A percentile compares a stretch with the other conserved stretches of the same genome.
Conservation (phyloP, 805 yeast genomes). For the Metschnikowia vanudenii region DNA sequence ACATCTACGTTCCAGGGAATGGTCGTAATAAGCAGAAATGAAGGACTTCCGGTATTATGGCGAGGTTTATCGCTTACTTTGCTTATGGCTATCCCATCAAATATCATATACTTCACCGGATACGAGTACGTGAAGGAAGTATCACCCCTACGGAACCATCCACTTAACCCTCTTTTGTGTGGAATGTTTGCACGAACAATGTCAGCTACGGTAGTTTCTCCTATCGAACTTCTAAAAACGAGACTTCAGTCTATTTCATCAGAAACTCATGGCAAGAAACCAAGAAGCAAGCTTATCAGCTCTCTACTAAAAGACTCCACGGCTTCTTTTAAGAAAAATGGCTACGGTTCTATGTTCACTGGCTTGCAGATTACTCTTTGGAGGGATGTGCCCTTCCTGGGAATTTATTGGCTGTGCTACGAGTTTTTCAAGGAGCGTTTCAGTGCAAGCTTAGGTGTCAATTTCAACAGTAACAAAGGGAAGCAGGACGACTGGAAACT, state of each 20-base stretch:
- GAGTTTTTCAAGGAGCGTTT: constrained; percentile 46
- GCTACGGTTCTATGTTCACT: constrained; percentile 67
- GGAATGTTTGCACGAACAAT: constrained; percentile 81
- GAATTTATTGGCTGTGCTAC: constrained; percentile 89
- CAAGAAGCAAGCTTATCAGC: constrained; percentile 31
- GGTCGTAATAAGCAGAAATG: constrained; percentile 58
- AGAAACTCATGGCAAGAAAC: constrained; percentile 20
- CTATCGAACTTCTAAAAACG: constrained; percentile 83
- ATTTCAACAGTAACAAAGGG: constrained; percentile 18
- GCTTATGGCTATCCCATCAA: constrained; percentile 88
- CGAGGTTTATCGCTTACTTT: constrained; percentile 82
- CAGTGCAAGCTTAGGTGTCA: constrained; percentile 24
- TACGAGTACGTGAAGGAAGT: constrained; percentile 81
- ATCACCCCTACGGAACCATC: constrained; percentile 45
- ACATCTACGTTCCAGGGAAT: constrained; percentile 78
- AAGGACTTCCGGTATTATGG: constrained; percentile 81
- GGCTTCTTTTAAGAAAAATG: constrained; percentile 51
- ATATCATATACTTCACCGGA: constrained; percentile 90
- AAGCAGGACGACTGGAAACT: constrained; percentile 39
- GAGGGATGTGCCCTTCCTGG: constrained; percentile 97
- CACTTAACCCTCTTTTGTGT: constrained; percentile 77
- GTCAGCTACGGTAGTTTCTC: constrained; percentile 84
- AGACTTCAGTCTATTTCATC: constrained; percentile 86
- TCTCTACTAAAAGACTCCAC: constrained; percentile 54
- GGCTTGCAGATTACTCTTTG: constrained; percentile 87